Evolutionary conservation across 108 stramenopile species (phyloP), one percentile per base, ranked within the genome.

Genomic region (Chaetoceros tenuissimus): DNA sequence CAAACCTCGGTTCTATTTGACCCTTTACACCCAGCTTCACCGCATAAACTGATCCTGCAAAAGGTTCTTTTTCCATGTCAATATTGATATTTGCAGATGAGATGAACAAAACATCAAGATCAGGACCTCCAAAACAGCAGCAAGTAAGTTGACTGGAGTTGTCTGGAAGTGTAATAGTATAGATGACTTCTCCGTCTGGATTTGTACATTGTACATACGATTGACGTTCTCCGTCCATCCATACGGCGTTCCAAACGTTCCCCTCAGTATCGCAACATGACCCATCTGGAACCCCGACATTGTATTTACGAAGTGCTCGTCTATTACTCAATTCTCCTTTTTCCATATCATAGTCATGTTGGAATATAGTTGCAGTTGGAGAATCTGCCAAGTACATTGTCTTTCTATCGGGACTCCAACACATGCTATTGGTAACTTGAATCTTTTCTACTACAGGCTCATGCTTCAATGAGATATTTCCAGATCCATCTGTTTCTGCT

Each of bases 341-440:
- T 18, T 51, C 34, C 2, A 26, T 22, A 49, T 77, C 24, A 48
- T 77, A 77, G 28, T 62, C 63, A 21, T 55, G 68, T 47, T 57
- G 30, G 18, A 49, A 51, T 24, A 77, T 77, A 22, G 21, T 51
- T 1, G 19, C 19, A 10, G 30, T 45, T 3, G 75, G 71, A 28
- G 75, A 77, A 51, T 77, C 59, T n/a, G 75, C 71, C 16, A 77
- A 48, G 31, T 77, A 77, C 67, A 77, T 67, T 21, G 46, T 64
- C 3, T 55, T 53, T 17, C 66, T 55, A 46, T 67, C 70, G 0
- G 34, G 26, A 19, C 56, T 54, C 58, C 57, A 77, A 47, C 67
- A 68, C 19, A 71, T 57, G 31, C 67, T 68, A 50, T 77, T 77
- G 40, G 75, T 68, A 1, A 57, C 57, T n/a, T 21, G 59, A 53